Percentiles rank a stretch among this genome's conserved stretches.
phyloP scores from a whole-genome alignment of 371 early-diverging fungal species.

The Gilbertella persicaria region DNA sequence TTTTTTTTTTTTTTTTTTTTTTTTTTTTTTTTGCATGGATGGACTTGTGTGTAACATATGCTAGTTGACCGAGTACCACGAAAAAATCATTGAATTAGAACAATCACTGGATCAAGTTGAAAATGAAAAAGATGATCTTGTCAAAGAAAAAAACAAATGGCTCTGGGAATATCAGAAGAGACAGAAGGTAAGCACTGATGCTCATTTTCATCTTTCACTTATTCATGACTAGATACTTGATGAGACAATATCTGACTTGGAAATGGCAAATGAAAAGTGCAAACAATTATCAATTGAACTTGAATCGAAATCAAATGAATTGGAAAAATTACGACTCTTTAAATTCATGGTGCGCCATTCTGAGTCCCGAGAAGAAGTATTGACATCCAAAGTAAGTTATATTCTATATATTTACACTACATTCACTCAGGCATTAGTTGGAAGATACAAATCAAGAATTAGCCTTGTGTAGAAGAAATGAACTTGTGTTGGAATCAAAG shows the following conservation, averaged over 20 bases:
- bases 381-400: slow-evolving; percentile 28
- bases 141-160: slow-evolving; percentile 30
- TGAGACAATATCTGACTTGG: slow-evolving; percentile 32
- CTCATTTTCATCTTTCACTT: not conserved
- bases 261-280: slow-evolving; percentile 29
- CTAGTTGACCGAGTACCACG: slow-evolving; percentile 31
- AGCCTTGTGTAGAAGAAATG: slow-evolving; percentile 31
- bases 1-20: slow-evolving; percentile 1
- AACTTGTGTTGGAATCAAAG: slow-evolving; percentile 32
- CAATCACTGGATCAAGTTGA: slow-evolving; percentile 29
- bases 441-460: slow-evolving; percentile 47
- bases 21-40: slow-evolving; percentile 8
- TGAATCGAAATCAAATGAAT: slow-evolving; percentile 22
- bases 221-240: not conserved
- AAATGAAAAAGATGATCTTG: slow-evolving; percentile 21
- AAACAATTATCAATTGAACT: slow-evolving; percentile 26
- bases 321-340: slow-evolving; percentile 30
- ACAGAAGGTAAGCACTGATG: slow-evolving; percentile 43
- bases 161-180: slow-evolving; percentile 39
- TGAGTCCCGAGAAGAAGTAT: slow-evolving; percentile 28
- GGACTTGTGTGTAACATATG: slow-evolving; percentile 19
- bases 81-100: slow-evolving; percentile 24
- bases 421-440: slow-evolving; percentile 17
- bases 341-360: slow-evolving; percentile 32
- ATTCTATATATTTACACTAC: not conserved